Conservation (phyloP, 768 basidiomycete genomes). For the Russula dissimulans region DNA sequence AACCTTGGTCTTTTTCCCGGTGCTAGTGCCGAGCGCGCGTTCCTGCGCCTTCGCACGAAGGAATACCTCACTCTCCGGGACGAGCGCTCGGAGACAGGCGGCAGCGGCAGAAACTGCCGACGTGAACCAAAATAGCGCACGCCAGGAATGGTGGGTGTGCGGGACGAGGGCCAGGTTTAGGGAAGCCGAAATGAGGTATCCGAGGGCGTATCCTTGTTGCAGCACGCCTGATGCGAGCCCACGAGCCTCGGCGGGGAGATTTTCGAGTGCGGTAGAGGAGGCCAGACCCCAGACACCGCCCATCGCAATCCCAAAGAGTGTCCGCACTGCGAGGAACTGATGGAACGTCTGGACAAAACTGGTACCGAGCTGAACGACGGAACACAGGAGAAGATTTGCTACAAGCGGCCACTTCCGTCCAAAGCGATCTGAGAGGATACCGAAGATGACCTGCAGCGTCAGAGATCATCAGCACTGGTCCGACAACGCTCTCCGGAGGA, state of each 20-base stretch:
- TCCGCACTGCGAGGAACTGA: constrained; percentile 74
- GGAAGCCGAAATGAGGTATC: constrained; percentile 76
- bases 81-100: constrained; percentile 48
- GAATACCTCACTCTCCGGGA: constrained; percentile 79
- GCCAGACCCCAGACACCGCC: constrained; percentile 86
- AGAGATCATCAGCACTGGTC: neutral
- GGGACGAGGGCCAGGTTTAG: constrained; percentile 63
- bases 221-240: constrained; percentile 79
- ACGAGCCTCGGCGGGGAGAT: constrained; percentile 77
- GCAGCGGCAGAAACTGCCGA: constrained; percentile 62
- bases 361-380: constrained; percentile 64
- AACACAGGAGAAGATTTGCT: constrained; percentile 60
- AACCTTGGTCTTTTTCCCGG: constrained; percentile 47
- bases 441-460: constrained; percentile 50
- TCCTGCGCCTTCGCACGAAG: constrained; percentile 50
- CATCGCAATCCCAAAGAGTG: constrained; percentile 83
- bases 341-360: constrained; percentile 71
- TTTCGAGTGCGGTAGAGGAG: constrained; percentile 77
- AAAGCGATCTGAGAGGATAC: constrained; percentile 77
- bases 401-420: constrained; percentile 94
- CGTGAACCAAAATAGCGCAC: constrained; percentile 74
- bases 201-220: constrained; percentile 84
- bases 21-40: constrained; percentile 30
- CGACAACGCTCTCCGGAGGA: neutral
- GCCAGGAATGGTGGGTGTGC: constrained; percentile 39